These are phyloP conservation scores for Hibiscus tridactylites DNA, from an alignment of 345 rosid genomes.

Conservation along the genomic window DNA sequence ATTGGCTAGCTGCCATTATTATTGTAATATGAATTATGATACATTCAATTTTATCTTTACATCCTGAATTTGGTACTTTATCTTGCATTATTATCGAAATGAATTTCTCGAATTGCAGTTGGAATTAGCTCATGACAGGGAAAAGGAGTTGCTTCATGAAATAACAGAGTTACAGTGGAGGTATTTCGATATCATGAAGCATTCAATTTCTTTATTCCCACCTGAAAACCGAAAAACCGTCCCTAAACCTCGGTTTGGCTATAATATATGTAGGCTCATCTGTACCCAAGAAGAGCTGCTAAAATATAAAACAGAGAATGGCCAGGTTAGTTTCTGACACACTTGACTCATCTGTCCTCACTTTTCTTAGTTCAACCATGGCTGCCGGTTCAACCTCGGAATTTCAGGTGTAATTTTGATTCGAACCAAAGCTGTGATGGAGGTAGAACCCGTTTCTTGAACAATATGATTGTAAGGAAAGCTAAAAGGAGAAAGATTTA, in stretches of 20 bases:
- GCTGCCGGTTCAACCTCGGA: not conserved
- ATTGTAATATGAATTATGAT: not conserved
- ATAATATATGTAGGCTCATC: conserved; percentile 44
- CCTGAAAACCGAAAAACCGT: not conserved
- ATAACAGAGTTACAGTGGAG: conserved; percentile 85
- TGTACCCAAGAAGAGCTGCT: conserved; percentile 82
- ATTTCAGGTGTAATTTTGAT: conserved; percentile 4
- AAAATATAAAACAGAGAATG: conserved; percentile 61
- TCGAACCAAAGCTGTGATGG: not conserved
- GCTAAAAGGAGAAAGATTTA: not conserved
- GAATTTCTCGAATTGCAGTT: conserved; percentile 39
- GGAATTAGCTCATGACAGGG: conserved; percentile 87
- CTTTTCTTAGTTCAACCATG: not conserved
- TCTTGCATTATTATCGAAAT: too few relatives aligned
- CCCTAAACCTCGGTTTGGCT: conserved; percentile 1
- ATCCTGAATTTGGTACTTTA: too few relatives aligned
- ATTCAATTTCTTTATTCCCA: not conserved
- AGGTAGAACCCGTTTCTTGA: not conserved
- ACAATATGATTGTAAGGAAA: not conserved
- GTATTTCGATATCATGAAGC: conserved; percentile 23
- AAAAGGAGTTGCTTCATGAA: conserved; percentile 82
- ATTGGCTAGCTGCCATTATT: not conserved
- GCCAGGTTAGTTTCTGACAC: conserved; percentile 35
- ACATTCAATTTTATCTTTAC: not conserved
- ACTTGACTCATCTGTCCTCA: not conserved